Base-by-base conservation (phyloP, 352 stramenopile genomes). In the Globisporangium nunn region DNA sequence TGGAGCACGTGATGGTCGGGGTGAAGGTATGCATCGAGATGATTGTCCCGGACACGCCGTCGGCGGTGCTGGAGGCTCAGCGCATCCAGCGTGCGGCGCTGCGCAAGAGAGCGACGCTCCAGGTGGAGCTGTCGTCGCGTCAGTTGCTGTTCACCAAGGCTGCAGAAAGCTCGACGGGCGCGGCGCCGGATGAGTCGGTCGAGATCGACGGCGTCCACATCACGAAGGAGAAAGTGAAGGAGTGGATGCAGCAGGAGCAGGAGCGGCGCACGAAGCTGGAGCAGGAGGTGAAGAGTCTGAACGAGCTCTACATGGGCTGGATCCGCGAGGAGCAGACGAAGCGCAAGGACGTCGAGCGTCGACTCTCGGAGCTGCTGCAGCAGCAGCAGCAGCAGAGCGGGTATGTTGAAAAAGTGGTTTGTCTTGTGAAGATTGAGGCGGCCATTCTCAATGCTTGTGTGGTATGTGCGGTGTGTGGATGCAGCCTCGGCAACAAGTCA, bases 291-390 rank as follows among this genome's bases (percentile, higher is more conserved):
- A 89, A 89, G 63, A 87, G 74, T 44, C 63, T 93, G 50, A 89
- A 89, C 54, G 75, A 88, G 6, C 60, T 91, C 59, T 93, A 91
- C 67, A 91, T 90, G 81, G 68, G 72, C 12, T 93, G 83, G 83
- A 87, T 93, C 61, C 77, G 78, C 18, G 75, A 91, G 41, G 83
- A 93, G 66, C 80, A 90, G 61, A 71, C 62, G 23, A 91, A 91
- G 62, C 78, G 81, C 37, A 87, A 88, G 71, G 68, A 64, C 39
- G 71, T 71, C 2, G 78, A 92, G 62, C 66, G 75, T 23, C 80
- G 85, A 49, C 40, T 92, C 45, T 58, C 66, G 0, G 61, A 77
- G 50, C 59, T 86, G n/a, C 66, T 72, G 67, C 56, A 37, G 33
- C 33, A 37, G 33, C 33, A 78, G n/a, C 66, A 78, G n/a, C 66